phyloP scores from a whole-genome alignment of 164 flowering plant species.

The Liquidambar formosana region DNA sequence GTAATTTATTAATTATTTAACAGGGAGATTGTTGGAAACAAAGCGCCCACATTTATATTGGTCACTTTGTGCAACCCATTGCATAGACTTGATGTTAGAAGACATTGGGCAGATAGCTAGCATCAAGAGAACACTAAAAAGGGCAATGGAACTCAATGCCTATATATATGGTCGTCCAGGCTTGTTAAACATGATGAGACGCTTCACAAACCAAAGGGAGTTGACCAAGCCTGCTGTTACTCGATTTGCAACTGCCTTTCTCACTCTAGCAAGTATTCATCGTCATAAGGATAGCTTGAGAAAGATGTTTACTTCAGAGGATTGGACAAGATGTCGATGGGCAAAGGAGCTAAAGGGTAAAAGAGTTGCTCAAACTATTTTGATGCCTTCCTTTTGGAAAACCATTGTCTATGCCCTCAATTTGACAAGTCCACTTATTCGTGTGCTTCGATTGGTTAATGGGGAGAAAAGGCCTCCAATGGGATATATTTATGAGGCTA shows the following conservation, averaged over 20 bases:
- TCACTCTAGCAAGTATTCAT: too few relatives aligned
- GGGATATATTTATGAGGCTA: conserved; percentile 26
- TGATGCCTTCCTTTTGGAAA: conserved; percentile 11
- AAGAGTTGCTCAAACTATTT: neutral
- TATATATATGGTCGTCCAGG: too few relatives aligned
- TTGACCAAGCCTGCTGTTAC: too few relatives aligned
- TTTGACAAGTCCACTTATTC: conserved; percentile 6
- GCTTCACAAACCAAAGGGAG: too few relatives aligned
- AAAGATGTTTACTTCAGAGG: neutral
- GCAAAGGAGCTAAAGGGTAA: neutral
- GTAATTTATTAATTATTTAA: too few relatives aligned
- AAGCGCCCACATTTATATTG: too few relatives aligned
- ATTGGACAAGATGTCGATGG: neutral
- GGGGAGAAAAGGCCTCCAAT: conserved; percentile 19
- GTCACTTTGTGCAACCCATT: too few relatives aligned
- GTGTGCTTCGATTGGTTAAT: conserved; percentile 10
- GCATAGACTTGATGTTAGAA: too few relatives aligned
- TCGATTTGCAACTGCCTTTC: too few relatives aligned
- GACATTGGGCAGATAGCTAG: too few relatives aligned
- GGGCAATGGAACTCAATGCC: conserved; percentile 1
- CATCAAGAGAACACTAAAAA: neutral
- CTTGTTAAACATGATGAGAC: too few relatives aligned
- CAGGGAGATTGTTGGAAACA: too few relatives aligned
- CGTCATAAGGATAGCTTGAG: neutral
- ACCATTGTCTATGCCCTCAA: conserved; percentile 3